Evolutionary conservation across 305 asterid genomes (phyloP), one percentile per base, ranked within the genome.

Genomic region (Ruellia speciosa): DNA sequence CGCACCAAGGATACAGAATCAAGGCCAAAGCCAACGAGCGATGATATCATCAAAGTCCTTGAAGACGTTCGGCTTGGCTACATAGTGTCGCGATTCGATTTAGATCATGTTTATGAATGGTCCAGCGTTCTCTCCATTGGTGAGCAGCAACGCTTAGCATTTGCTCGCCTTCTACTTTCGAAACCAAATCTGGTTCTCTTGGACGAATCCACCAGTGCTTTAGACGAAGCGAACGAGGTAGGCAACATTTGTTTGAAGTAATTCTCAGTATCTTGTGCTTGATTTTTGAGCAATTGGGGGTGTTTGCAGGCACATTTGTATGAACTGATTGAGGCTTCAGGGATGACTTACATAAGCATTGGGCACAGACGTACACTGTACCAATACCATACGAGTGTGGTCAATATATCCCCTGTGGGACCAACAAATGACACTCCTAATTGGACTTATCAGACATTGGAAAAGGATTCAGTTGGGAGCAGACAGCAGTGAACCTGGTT

Each of bases 191-290:
- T 89, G 81, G 87, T 71, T 59, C 72, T 89, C 16, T 62, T 89
- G 84, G 96, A 87, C 50, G 97, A 89, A 72, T 77, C 96, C 54
- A 89, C 97, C 18, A 89, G 96, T 72, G 96, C 94, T 60, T 68
- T 87, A 49, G 97, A 87, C 67, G 96, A 89, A 81, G 85, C 77
- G 69, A 89, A 89, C 54, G 97, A 89, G 94, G 97, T 89, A 79
- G 94, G 87, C 77, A 19, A 8, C n/a, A n/a, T n/a, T n/a, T n/a
- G n/a, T n/a, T n/a, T n/a, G n/a, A n/a, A n/a, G n/a, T n/a, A n/a
- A n/a, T n/a, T n/a, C n/a, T n/a, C n/a, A n/a, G n/a, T n/a, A n/a
- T n/a, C n/a, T n/a, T n/a, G n/a, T n/a, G n/a, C n/a, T n/a, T n/a
- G n/a, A n/a, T n/a, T n/a, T n/a, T n/a, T n/a, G n/a, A n/a, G n/a